These are phyloP conservation scores for Aspergillus sojae DNA, from an alignment of 2,329 filamentous ascomycete genomes.

Conservation along the genomic window DNA sequence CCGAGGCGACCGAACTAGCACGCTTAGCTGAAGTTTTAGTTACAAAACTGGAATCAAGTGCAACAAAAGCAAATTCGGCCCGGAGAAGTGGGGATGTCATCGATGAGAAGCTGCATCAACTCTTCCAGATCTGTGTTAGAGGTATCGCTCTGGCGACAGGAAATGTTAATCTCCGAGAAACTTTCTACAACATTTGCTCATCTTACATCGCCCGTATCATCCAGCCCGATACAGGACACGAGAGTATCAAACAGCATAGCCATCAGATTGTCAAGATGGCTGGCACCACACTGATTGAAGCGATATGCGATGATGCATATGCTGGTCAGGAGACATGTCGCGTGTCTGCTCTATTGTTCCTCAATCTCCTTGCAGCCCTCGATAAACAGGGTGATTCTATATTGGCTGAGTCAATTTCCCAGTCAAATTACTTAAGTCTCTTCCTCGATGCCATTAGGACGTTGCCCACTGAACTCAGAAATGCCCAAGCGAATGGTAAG, in stretches of 20 bases:
- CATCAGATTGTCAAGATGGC: slow-evolving; percentile 75
- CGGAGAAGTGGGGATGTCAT: slow-evolving; percentile 67
- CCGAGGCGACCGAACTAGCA: slow-evolving; percentile 74
- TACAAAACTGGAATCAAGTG: slow-evolving; percentile 42
- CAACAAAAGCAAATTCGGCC: slow-evolving; percentile 44
- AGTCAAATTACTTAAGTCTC: slow-evolving; percentile 87
- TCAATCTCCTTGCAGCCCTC: slow-evolving; percentile 75
- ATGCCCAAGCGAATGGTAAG: slow-evolving; percentile 60
- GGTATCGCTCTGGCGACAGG: slow-evolving; percentile 76
- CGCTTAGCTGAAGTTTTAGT: slow-evolving; percentile 71
- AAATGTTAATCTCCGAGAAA: slow-evolving; percentile 71
- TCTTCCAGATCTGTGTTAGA: slow-evolving; percentile 84
- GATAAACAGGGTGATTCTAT: slow-evolving; percentile 71
- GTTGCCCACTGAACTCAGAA: slow-evolving; percentile 72
- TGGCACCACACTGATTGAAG: slow-evolving; percentile 79
- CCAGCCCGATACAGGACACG: slow-evolving; percentile 52
- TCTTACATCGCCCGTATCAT: slow-evolving; percentile 75
- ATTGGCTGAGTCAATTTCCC: slow-evolving; percentile 77
- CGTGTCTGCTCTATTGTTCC: slow-evolving; percentile 81
- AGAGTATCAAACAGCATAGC: slow-evolving; percentile 52
- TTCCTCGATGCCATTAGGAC: slow-evolving; percentile 84
- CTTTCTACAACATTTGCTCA: slow-evolving; percentile 91
- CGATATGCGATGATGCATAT: slow-evolving; percentile 91
- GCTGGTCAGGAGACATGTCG: slow-evolving; percentile 80
- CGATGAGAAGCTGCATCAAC: slow-evolving; percentile 84